Conservation (phyloP, 768 basidiomycete genomes). For the Fomitopsis serialis region DNA sequence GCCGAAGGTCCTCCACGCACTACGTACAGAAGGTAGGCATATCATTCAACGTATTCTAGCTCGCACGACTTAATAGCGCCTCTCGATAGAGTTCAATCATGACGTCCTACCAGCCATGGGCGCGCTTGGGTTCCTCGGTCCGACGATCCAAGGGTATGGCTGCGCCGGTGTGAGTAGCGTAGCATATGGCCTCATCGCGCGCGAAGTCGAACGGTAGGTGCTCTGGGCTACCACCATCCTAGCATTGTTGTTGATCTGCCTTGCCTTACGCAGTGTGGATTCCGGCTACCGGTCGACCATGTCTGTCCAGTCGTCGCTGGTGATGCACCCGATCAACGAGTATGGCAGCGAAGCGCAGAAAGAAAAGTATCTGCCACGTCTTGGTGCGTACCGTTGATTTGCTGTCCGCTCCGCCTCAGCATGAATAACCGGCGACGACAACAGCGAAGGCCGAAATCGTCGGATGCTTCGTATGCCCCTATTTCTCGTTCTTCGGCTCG, state of each 20-base stretch:
- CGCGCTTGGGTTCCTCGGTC: constrained; percentile 80
- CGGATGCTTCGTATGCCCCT: constrained; percentile 78
- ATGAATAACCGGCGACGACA: no score
- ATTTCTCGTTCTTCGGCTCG: background rate
- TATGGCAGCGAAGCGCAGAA: constrained; percentile 90
- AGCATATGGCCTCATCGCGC: constrained; percentile 89
- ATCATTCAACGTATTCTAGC: background rate
- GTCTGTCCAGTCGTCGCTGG: constrained; percentile 92
- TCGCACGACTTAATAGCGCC: background rate
- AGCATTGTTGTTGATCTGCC: background rate
- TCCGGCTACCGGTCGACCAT: constrained; percentile 94
- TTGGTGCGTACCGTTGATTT: constrained; percentile 49
- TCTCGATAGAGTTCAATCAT: constrained; percentile 61
- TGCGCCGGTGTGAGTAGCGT: constrained; percentile 91
- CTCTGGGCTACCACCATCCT: background rate
- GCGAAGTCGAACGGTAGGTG: constrained; percentile 84
- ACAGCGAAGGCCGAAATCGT: constrained; percentile 82
- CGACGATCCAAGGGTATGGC: constrained; percentile 90
- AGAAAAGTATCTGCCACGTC: constrained; percentile 80
- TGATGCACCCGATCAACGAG: constrained; percentile 91
- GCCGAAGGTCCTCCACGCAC: constrained; percentile 86
- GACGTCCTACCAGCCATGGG: constrained; percentile 88
- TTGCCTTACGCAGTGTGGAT: constrained; percentile 58
- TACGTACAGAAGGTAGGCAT: constrained; percentile 75
- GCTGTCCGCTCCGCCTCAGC: no score